A percentile compares a stretch with the other conserved stretches of the same genome.
These are phyloP conservation scores for Monosporozyma unispora DNA, from an alignment of 805 yeast species.

Conservation along the genomic window DNA sequence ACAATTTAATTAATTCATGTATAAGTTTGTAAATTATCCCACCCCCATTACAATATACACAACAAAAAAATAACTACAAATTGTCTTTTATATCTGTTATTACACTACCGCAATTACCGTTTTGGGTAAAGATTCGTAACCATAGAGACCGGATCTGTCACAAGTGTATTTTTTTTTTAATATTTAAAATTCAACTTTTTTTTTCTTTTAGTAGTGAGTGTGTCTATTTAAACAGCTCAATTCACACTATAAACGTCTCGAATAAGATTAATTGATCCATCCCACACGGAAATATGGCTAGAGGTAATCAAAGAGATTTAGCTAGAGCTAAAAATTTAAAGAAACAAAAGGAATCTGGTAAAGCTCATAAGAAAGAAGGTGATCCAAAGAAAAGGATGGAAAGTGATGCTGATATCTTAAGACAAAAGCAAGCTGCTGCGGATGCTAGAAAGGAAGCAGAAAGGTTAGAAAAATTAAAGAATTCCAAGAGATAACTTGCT, in stretches of 20 bases:
- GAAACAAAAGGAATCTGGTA: conserved; percentile 59
- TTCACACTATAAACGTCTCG: too few relatives aligned
- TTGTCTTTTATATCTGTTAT: too few relatives aligned
- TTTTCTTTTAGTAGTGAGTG: not conserved
- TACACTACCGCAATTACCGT: too few relatives aligned
- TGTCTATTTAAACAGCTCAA: not conserved
- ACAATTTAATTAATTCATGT: not conserved
- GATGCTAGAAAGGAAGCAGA: conserved; percentile 30
- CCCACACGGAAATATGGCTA: conserved; percentile 78
- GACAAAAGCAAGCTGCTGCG: conserved; percentile 71
- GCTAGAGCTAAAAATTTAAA: conserved; percentile 84
- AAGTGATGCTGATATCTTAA: conserved; percentile 79
- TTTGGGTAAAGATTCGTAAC: not conserved
- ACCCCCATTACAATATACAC: not conserved
- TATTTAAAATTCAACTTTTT: not conserved
- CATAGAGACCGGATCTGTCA: not conserved
- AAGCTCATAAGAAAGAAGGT: conserved; percentile 58
- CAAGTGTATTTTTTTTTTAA: not conserved
- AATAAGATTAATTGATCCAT: not conserved
- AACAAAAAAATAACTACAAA: not conserved
- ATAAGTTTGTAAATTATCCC: conserved; percentile 1
- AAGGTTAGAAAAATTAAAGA: conserved; percentile 16
- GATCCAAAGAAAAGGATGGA: conserved; percentile 83
- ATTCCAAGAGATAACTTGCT: conserved; percentile 7
- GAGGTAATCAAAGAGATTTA: conserved; percentile 94